Base-by-base conservation (phyloP, 179 eudicot species). In the Corrigiola litoralis region DNA sequence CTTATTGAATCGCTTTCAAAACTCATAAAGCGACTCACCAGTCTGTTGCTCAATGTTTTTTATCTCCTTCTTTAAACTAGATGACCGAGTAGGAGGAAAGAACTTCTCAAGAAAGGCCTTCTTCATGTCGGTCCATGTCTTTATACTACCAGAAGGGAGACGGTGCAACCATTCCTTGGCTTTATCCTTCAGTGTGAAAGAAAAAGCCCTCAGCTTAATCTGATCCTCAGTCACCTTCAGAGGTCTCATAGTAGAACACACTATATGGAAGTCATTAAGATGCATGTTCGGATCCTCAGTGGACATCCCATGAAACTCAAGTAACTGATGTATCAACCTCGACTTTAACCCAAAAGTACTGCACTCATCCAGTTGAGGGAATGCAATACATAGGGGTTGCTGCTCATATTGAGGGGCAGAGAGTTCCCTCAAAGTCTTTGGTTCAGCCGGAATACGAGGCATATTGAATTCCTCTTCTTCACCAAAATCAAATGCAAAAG, bases 91-190 rank as follows among this genome's bases (percentile, higher is more conserved):
- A 4, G 42, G 44, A 16, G 63, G 64, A 24, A 44, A 67, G 9
- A 13, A 67, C 33, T 67, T 55, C 14, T 57, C 46, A 12, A 42
- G 16, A 21, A 67, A 56, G 11, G 1, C 6, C 18, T 29, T 53
- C 17, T 25, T 38, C n/a, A 66, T 23, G 7, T 29, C 54, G 0
- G 6, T 21, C 63, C 42, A 42, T 6, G 71, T 54, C 2, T 25
- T 37, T 3, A 67, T 31, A 17, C 40, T 25, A 18, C 71, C 42
- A 1, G 63, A 3, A 4, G 63, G 63, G 20, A 65, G 33, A 23
- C 25, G 36, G 13, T 51, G 52, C 5, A 65, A 17, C 49, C 69
- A 52, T 14, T 55, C 63, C 1, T 67, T 67, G 1, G 64, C 51
- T 1, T 34, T 2, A 57, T 55, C 63, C 7, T 40, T 18, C 1